Evolutionary conservation across 1,139 yeast genomes (phyloP).

Genomic region (Yamadazyma blattariae): DNA sequence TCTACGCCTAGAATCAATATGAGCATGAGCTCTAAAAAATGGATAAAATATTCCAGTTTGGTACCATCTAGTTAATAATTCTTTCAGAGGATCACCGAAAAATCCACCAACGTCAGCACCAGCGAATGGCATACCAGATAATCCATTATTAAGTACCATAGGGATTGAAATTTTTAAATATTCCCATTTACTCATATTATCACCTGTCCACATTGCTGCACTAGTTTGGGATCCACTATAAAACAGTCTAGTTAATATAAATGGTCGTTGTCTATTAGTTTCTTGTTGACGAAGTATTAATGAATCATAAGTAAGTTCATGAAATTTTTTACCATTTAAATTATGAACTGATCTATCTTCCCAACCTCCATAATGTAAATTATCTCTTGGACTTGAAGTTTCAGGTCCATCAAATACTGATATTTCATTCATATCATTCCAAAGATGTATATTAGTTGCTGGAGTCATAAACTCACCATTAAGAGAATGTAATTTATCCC

Average conservation of each 20-base stretch:
- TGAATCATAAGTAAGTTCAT: conserved; percentile 74
- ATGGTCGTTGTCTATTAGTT: conserved; percentile 65
- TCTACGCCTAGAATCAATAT: conserved; percentile 85
- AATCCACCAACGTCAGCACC: conserved; percentile 99
- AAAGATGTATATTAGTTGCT: conserved; percentile 63
- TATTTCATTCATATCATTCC: conserved; percentile 99
- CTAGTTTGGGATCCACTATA: conserved; percentile 90
- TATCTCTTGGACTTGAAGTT: conserved; percentile 81
- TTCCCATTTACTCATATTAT: conserved; percentile 91
- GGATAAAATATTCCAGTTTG: conserved; percentile 97
- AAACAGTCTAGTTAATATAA: conserved; percentile 82
- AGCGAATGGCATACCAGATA: conserved; percentile 86
- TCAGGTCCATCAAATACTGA: conserved; percentile 95
- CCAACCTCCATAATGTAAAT: conserved; percentile 72
- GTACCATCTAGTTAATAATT: conserved; percentile 87
- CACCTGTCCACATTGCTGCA: conserved; percentile 98
- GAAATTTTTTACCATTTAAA: conserved; percentile 74
- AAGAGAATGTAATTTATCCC: conserved; percentile 44
- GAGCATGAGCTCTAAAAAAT: conserved; percentile 95
- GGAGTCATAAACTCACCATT: conserved; percentile 47
- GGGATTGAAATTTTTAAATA: conserved; percentile 78
- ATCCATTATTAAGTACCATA: conserved; percentile 77
- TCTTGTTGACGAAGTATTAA: conserved; percentile 47
- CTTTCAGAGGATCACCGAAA: conserved; percentile 83
- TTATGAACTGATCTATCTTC: conserved; percentile 94